Evolutionary conservation across 139 green algal genomes (phyloP).

Genomic region (Coelastrella sp.): DNA sequence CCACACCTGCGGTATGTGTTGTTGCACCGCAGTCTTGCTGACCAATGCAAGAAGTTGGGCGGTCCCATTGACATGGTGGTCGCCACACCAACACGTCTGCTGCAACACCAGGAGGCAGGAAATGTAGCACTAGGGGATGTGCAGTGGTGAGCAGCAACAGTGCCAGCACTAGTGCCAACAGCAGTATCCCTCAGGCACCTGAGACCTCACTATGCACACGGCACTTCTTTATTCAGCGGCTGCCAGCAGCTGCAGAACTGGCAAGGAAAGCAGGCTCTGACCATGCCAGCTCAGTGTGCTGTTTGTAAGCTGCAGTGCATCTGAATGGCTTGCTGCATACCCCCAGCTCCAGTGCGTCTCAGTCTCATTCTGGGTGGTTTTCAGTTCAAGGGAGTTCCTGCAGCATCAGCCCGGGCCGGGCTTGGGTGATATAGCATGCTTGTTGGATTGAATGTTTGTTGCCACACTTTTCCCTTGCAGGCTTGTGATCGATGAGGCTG

Average conservation of each 20-base stretch:
- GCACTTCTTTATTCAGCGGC: too few relatives aligned
- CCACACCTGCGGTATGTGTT: not conserved
- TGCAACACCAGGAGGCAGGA: conserved; percentile 86
- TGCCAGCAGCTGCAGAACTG: too few relatives aligned
- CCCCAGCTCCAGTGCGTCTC: too few relatives aligned
- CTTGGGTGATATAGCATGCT: too few relatives aligned
- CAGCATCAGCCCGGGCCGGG: too few relatives aligned
- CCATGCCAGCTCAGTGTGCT: too few relatives aligned
- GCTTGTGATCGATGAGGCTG: conserved; percentile 96
- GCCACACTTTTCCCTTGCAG: not conserved
- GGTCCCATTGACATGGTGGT: conserved; percentile 91
- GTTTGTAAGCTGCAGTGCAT: too few relatives aligned
- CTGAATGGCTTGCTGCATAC: too few relatives aligned
- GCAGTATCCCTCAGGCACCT: not conserved
- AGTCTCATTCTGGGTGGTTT: too few relatives aligned
- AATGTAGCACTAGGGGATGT: conserved; percentile 91
- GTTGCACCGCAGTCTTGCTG: conserved; percentile 1
- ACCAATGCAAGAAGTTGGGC: conserved; percentile 54
- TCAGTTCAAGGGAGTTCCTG: too few relatives aligned
- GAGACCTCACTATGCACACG: too few relatives aligned
- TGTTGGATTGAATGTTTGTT: not conserved
- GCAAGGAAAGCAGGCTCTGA: too few relatives aligned
- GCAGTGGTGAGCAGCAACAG: conserved; percentile 37
- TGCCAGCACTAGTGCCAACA: not conserved
- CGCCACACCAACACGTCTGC: conserved; percentile 86